Conservation (phyloP, 352 stramenopile genomes). For the Elongisporangium senticosum region DNA sequence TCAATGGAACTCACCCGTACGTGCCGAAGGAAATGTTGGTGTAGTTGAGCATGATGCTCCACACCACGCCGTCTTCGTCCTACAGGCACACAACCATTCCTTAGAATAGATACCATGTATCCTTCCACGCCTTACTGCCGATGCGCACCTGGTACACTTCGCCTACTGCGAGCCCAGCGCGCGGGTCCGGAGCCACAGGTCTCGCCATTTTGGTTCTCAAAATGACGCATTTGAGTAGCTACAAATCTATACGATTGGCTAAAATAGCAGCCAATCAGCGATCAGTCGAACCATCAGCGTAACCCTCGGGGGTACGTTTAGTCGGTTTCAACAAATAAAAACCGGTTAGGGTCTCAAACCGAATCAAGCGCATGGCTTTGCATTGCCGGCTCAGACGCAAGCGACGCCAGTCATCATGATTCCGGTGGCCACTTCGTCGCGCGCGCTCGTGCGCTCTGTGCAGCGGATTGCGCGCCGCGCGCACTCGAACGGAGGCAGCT, state of each 20-base stretch:
- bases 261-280: neutral
- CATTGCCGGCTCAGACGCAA: neutral
- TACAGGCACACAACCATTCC: neutral
- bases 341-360: neutral
- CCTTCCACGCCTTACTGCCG: no score
- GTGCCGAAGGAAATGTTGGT: conserved; percentile 43
- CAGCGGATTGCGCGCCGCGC: neutral
- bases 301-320: no score
- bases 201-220: neutral
- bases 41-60: conserved; percentile 47
- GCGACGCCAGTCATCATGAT: neutral
- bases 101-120: neutral
- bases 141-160: neutral
- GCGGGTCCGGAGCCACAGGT: neutral
- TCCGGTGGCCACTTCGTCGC: neutral
- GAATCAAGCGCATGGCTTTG: neutral
- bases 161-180: neutral
- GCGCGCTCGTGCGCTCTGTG: neutral
- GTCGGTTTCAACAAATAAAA: neutral
- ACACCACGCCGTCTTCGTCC: conserved; percentile 23
- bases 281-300: no score
- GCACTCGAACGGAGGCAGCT: conserved; percentile 25
- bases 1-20: conserved; percentile 25
- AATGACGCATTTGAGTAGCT: neutral
- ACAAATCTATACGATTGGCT: neutral